Evolutionary conservation across 2,329 filamentous ascomycete species (phyloP).

Genomic region (Raffaelea ambrosiae): DNA sequence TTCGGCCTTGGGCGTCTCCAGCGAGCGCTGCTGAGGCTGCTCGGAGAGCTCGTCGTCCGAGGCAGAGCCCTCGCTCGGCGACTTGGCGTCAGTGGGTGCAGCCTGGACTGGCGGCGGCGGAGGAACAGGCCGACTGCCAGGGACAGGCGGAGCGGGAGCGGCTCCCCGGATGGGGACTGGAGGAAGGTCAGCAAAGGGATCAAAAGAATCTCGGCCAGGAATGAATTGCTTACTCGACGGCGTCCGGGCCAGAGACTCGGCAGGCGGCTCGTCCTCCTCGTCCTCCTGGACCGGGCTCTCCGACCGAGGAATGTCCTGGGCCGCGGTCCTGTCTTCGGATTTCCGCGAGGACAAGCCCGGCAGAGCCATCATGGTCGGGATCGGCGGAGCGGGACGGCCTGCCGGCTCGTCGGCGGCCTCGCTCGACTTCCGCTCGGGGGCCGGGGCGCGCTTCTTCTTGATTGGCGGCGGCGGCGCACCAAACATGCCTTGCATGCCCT

Average conservation of each 20-base stretch:
- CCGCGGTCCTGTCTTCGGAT: slow-evolving; percentile 29
- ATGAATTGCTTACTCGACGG: slow-evolving; percentile 21
- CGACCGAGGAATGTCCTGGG: neutral
- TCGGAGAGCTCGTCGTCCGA: slow-evolving; percentile 80
- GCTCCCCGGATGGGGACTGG: slow-evolving; percentile 21
- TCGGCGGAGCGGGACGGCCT: slow-evolving; percentile 38
- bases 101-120: slow-evolving; percentile 54
- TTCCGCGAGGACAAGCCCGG: slow-evolving; percentile 55
- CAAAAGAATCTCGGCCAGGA: neutral
- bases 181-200: slow-evolving; percentile 9
- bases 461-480: slow-evolving; percentile 49
- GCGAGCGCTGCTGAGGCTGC: slow-evolving; percentile 32
- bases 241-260: slow-evolving; percentile 21
- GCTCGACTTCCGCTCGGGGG: slow-evolving; percentile 29
- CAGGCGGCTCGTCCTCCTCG: slow-evolving; percentile 23
- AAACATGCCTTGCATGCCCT: slow-evolving; percentile 79
- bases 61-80: slow-evolving; percentile 70
- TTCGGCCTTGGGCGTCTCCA: slow-evolving; percentile 30
- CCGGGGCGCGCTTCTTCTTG: slow-evolving; percentile 45
- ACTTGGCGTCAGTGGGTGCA: slow-evolving; percentile 44
- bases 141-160: slow-evolving; percentile 34
- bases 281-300: slow-evolving; percentile 13
- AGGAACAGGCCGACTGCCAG: slow-evolving; percentile 43
- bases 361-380: slow-evolving; percentile 49
- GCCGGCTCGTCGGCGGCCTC: slow-evolving; percentile 37